phyloP scores from a whole-genome alignment of 2,329 filamentous ascomycete species.

The Blumeriella jaapii region DNA sequence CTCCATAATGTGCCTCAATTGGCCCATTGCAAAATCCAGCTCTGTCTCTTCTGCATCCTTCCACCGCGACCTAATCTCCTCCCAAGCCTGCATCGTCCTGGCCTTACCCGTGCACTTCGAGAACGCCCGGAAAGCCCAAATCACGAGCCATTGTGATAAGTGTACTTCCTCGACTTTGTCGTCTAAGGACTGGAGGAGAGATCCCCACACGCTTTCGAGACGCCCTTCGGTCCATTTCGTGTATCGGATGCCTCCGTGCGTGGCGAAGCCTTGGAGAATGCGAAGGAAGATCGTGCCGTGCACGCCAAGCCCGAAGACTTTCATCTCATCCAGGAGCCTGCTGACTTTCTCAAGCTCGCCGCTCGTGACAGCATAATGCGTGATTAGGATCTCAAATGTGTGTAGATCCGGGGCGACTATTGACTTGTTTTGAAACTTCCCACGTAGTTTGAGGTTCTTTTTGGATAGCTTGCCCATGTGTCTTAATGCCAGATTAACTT shows the following conservation, averaged over 20 bases:
- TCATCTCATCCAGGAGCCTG: slow-evolving; percentile 72
- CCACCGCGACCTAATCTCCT: slow-evolving; percentile 24
- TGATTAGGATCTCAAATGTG: slow-evolving; percentile 71
- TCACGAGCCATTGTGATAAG: slow-evolving; percentile 48
- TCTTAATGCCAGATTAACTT: slow-evolving; percentile 42
- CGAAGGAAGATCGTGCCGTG: slow-evolving; percentile 69
- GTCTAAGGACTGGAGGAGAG: slow-evolving; percentile 47
- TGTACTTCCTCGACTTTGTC: slow-evolving; percentile 34
- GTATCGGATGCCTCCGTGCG: slow-evolving; percentile 54
- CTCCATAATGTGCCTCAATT: slow-evolving; percentile 16
- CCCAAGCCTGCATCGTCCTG: slow-evolving; percentile 23
- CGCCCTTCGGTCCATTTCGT: slow-evolving; percentile 61
- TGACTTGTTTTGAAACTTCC: slow-evolving; percentile 46
- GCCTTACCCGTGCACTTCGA: slow-evolving; percentile 31
- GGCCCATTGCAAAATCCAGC: slow-evolving; percentile 21
- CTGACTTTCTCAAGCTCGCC: slow-evolving; percentile 64
- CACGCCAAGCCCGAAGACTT: slow-evolving; percentile 50
- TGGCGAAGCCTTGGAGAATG: slow-evolving; percentile 71
- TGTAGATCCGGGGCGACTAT: slow-evolving; percentile 61
- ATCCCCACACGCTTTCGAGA: slow-evolving; percentile 56
- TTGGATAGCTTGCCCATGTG: slow-evolving; percentile 45
- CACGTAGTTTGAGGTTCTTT: slow-evolving; percentile 41
- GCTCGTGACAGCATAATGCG: slow-evolving; percentile 54
- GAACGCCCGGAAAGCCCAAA: slow-evolving; percentile 53
- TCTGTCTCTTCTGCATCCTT: slow-evolving; percentile 22